Base-by-base conservation (phyloP, 75 land plant species). In the Pinus tabuliformis region DNA sequence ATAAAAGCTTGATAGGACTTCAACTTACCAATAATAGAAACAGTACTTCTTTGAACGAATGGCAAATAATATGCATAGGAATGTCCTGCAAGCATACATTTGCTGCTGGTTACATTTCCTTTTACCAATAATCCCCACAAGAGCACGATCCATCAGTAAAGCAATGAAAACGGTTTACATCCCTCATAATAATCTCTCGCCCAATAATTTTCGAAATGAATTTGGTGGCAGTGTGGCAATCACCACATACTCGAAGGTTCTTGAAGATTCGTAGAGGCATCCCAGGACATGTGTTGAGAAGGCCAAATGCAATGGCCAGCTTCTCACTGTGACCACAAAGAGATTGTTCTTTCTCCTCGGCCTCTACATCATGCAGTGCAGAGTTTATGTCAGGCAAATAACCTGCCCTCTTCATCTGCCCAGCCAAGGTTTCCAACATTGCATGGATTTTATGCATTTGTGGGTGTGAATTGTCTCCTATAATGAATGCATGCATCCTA, bases 381-480 rank as follows among this genome's bases (percentile, higher is more conserved):
- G 21, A 18, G 6, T 59, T 59, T 6, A n/a, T 18, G 62, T 59
- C 21, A 18, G 20, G 20, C 21, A 18, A 18, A n/a, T 59, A 59
- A 18, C 62, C 62, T 18, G 62, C 62, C 20, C 5, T 18, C 21
- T n/a, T 59, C 21, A 59, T 59, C 21, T 59, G 62, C 5, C 20
- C 21, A 18, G 20, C 6, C 62, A 59, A 59, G 21, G 6, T 5
- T 20, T 70, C 72, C 72, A 70, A n/a, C 52, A 33, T 45, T 20
- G 54, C 54, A 70, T 70, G 37, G 45, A 70, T 70, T 37, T 70
- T 37, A 14, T 42, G 22, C n/a, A 39, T 39, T 39, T 70, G 52
- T 18, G 45, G 52, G 42, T 70, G 72, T 70, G 72, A 70, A 33
- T 37, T 70, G 52, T 70, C 72, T 39, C 52, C 52, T 45, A 70